Percentiles rank a stretch among this genome's conserved stretches.
These are phyloP conservation scores for Sporothrix protearum DNA, from an alignment of 2,329 filamentous ascomycete genomes.

Conservation along the genomic window DNA sequence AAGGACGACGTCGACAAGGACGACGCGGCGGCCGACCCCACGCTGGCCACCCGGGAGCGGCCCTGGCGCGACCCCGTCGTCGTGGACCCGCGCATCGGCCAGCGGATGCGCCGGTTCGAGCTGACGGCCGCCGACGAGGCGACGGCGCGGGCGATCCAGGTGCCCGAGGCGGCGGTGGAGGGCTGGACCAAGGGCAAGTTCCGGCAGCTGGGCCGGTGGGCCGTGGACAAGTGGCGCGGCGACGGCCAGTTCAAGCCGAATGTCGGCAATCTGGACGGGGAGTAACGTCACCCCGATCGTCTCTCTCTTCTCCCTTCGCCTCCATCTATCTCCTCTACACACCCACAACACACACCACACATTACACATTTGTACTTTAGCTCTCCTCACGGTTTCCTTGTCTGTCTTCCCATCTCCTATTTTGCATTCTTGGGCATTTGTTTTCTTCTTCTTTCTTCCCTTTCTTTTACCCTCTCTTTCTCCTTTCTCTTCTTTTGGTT, in stretches of 20 bases:
- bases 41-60: slow-evolving; percentile 47
- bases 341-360: neutral
- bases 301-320: too few relatives aligned
- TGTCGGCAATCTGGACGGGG: slow-evolving; percentile 29
- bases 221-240: slow-evolving; percentile 39
- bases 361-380: neutral
- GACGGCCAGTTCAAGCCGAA: slow-evolving; percentile 40
- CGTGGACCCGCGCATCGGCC: slow-evolving; percentile 69
- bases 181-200: slow-evolving; percentile 63
- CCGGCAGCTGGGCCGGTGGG: slow-evolving; percentile 53
- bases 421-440: neutral
- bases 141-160: slow-evolving; percentile 57
- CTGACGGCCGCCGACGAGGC: slow-evolving; percentile 66
- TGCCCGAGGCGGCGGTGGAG: slow-evolving; percentile 66
- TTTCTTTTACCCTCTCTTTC: too few relatives aligned
- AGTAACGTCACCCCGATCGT: too few relatives aligned
- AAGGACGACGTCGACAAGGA: slow-evolving; percentile 47
- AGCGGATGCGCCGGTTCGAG: slow-evolving; percentile 77
- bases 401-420: neutral
- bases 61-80: slow-evolving; percentile 74
- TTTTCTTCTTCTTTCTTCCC: neutral
- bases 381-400: neutral
- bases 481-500: neutral
- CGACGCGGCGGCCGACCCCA: neutral
- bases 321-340: neutral